Conservation (phyloP, 345 rosid species). For the Ceriops decandra region DNA sequence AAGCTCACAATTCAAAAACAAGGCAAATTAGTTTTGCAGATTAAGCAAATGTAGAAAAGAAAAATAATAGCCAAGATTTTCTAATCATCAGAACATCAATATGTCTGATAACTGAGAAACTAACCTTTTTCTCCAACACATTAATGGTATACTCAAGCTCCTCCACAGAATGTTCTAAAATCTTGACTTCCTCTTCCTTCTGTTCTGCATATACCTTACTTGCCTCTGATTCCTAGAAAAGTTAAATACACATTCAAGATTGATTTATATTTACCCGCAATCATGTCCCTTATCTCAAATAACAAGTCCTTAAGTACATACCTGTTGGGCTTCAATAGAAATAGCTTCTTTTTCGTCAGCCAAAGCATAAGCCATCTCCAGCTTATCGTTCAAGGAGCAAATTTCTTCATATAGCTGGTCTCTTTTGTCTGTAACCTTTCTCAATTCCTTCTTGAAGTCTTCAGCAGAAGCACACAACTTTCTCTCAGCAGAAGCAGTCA, state of each 20-base stretch:
- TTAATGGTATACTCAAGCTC: constrained; percentile 83
- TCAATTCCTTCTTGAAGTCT: constrained; percentile 49
- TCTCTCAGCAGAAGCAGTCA: constrained; percentile 49
- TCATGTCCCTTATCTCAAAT: not conserved
- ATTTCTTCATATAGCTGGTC: constrained; percentile 60
- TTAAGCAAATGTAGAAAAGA: no score
- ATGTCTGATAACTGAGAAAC: constrained; percentile 18
- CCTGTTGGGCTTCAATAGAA: constrained; percentile 82
- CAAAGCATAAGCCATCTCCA: constrained; percentile 59
- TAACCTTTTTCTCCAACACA: constrained; percentile 82
- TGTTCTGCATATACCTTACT: constrained; percentile 71
- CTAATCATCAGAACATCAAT: not conserved
- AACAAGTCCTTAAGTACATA: constrained; percentile 17
- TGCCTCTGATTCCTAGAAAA: constrained; percentile 67
- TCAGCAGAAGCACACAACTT: constrained; percentile 44
- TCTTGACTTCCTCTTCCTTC: constrained; percentile 88
- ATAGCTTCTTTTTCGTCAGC: constrained; percentile 91
- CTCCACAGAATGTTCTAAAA: constrained; percentile 77
- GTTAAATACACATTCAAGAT: not conserved
- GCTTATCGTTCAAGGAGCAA: constrained; percentile 51
- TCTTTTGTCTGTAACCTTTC: constrained; percentile 45
- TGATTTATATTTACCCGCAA: constrained; percentile 1
- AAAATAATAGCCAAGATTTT: not conserved
- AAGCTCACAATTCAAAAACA: constrained; percentile 1
- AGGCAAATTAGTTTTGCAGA: not conserved